Evolutionary conservation across 2,329 filamentous ascomycete species (phyloP).

Genomic region (Fusarium brachygibbosum): DNA sequence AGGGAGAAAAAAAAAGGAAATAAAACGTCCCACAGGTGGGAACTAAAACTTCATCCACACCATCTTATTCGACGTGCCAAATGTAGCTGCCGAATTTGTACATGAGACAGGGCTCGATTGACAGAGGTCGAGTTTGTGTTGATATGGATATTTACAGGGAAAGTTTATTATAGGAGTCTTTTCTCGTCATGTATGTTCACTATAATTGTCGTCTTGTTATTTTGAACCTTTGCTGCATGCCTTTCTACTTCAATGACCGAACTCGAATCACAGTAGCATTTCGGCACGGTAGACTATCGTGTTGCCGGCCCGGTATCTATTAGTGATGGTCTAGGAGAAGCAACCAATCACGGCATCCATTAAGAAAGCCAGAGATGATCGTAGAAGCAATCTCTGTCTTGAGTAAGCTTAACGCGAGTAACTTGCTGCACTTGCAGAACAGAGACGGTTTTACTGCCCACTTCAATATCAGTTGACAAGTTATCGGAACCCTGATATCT

Average conservation of each 20-base stretch:
- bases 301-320: constrained; percentile 1
- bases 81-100: constrained; percentile 12
- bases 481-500: background rate
- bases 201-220: background rate
- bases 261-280: background rate
- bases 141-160: background rate
- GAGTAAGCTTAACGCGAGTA: background rate
- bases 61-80: constrained; percentile 13
- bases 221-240: background rate
- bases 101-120: background rate
- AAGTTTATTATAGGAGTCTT: constrained; percentile 1
- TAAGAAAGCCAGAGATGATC: background rate
- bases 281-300: background rate
- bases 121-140: background rate
- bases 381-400: constrained; percentile 4
- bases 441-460: background rate
- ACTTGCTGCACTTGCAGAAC: background rate
- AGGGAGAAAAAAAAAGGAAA: background rate
- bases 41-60: constrained; percentile 16
- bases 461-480: background rate
- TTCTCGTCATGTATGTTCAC: background rate
- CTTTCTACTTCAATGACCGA: background rate
- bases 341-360: constrained; percentile 4
- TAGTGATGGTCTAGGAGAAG: background rate
- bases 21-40: constrained; percentile 31